Evolutionary conservation across 441 rosid species (phyloP), one percentile per base, ranked within the genome.

Genomic region (Flueggea neowawraea): DNA sequence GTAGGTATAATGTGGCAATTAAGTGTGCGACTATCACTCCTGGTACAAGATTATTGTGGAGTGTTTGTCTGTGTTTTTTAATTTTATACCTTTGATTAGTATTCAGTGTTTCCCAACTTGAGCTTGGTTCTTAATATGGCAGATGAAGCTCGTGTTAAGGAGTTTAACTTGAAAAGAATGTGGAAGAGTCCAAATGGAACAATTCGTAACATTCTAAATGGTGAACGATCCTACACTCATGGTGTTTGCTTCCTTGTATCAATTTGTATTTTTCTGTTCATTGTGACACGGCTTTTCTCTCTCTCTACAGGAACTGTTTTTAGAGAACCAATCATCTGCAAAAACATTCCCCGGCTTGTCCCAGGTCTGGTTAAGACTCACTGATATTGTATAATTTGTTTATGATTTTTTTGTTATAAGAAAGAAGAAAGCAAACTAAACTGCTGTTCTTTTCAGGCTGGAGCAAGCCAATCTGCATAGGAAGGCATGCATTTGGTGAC

Each of bases 121-220:
- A 62, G 11, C 5, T 52, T 39, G 47, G 45, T 62, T 16, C 56
- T 16, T 10, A 50, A 48, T 55, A 60, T 60, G 70, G 66, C 58
- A 94, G 97, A 89, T 83, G 98, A 94, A 82, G 87, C 51, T 41
- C 95, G 97, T 53, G 84, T 94, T 43, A 75, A 73, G 74, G 98
- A 90, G 74, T 94, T 94, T 60, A 66, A 69, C 55, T 76, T 94
- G 80, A 87, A 90, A 74, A 80, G 69, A 31, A 94, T 94, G 97
- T 94, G 97, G 96, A 90, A 71, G 80, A 94, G 97, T 76, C 96
- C 98, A 55, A 94, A 94, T 68, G 95, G 97, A 64, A 94, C 96
- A 4, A 94, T 94, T 65, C 79, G 96, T 43, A 94, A 91, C 81
- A 89, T 91, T 64, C 78, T 94, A 57, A 91, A 91, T 66, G 97